These are phyloP conservation scores for Forsythia viridissima DNA, from an alignment of 257 asterid species.

Conservation along the genomic window DNA sequence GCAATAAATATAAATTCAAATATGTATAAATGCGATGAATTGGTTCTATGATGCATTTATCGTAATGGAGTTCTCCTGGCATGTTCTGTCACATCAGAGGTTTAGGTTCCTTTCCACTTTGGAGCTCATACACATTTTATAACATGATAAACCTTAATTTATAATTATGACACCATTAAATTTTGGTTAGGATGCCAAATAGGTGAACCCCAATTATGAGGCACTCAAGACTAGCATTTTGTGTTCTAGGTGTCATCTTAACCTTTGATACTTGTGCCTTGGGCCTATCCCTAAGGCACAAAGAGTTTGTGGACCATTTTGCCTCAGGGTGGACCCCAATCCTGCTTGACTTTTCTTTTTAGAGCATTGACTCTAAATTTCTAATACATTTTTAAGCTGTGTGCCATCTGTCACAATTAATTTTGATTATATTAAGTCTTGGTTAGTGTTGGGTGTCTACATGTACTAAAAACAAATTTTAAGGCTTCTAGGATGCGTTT, in stretches of 20 bases:
- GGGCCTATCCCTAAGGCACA: slow-evolving; percentile 2
- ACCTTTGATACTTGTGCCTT: slow-evolving; percentile 14
- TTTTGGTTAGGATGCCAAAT: slow-evolving; percentile 1
- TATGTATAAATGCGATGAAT: neutral
- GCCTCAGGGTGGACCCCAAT: neutral
- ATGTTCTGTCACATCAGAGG: slow-evolving; percentile 6
- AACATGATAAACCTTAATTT: neutral
- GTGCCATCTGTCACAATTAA: neutral
- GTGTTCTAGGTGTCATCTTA: slow-evolving; percentile 14
- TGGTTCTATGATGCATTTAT: too few relatives aligned
- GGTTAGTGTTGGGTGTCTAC: neutral
- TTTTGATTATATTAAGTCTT: slow-evolving; percentile 12
- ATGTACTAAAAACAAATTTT: neutral
- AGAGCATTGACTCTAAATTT: slow-evolving; percentile 12
- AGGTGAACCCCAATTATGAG: slow-evolving; percentile 5
- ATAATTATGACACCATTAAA: neutral
- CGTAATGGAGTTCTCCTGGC: too few relatives aligned
- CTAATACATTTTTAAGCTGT: neutral
- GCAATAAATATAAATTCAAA: slow-evolving; percentile 5
- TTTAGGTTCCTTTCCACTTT: neutral
- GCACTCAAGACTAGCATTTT: neutral
- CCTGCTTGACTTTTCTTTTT: slow-evolving; percentile 13
- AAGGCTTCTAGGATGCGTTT: slow-evolving; percentile 15
- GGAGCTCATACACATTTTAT: neutral
- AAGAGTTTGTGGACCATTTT: slow-evolving; percentile 9